Conservation (phyloP, 2,329 filamentous ascomycete genomes). For the Epichloe coenophiala region DNA sequence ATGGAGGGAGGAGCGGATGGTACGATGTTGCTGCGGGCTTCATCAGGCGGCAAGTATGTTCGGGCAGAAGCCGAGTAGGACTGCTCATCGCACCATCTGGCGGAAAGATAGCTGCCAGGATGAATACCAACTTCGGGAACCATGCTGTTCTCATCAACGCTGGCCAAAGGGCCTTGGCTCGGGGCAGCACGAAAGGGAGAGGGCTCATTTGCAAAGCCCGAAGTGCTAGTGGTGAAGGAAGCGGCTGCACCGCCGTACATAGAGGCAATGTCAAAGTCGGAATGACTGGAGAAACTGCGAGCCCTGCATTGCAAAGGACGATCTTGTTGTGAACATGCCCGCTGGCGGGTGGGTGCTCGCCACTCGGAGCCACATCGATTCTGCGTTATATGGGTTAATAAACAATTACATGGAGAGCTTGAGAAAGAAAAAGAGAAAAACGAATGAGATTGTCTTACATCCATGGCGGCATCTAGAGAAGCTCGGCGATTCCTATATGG, state of each 20-base stretch:
- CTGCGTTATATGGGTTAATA: background rate
- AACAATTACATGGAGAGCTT: background rate
- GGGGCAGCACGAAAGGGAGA: conserved; percentile 20
- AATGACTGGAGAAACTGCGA: conserved; percentile 29
- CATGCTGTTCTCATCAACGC: conserved; percentile 21
- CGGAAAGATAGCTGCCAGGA: conserved; percentile 24
- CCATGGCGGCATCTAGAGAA: background rate
- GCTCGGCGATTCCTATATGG: background rate
- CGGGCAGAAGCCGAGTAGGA: conserved; percentile 14
- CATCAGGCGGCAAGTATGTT: conserved; percentile 11
- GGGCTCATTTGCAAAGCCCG: conserved; percentile 15
- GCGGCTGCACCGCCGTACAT: conserved; percentile 14
- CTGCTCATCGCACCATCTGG: conserved; percentile 14
- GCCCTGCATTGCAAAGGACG: conserved; percentile 26
- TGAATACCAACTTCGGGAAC: conserved; percentile 23
- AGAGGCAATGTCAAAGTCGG: conserved; percentile 19
- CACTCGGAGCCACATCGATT: background rate
- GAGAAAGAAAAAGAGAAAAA: background rate
- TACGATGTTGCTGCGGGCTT: conserved; percentile 14
- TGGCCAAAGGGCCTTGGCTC: conserved; percentile 18
- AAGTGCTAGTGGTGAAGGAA: conserved; percentile 7
- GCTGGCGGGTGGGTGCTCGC: conserved; percentile 9
- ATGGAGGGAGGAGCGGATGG: conserved; percentile 27
- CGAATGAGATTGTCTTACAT: conserved; percentile 1
- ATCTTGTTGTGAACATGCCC: conserved; percentile 17